Percentiles rank a stretch among this genome's conserved stretches.
Conservation (phyloP, 768 basidiomycete genomes). For the Cyclocybe cylindracea region DNA sequence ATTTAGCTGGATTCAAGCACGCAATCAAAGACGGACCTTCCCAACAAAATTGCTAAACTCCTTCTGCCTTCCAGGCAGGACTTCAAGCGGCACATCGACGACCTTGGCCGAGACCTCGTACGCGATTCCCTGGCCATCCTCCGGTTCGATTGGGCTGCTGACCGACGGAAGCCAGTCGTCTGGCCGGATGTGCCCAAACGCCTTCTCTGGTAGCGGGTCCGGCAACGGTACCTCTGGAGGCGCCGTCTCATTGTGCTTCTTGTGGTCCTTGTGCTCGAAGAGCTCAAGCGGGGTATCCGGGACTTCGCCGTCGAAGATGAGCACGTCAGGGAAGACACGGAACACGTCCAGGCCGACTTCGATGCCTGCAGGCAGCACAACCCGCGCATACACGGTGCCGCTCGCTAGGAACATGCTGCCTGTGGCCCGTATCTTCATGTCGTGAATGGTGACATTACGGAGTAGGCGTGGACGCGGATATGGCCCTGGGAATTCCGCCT, state of each 20-base stretch:
- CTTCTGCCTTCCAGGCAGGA: conserved; percentile 75
- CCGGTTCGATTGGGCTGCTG: conserved; percentile 40
- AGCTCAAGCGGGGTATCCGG: conserved; percentile 27
- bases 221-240: conserved; percentile 56
- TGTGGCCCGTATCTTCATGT: conserved; percentile 58
- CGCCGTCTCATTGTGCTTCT: conserved; percentile 9
- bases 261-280: background rate
- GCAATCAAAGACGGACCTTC: conserved; percentile 50
- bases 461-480: conserved; percentile 65
- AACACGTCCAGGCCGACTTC: conserved; percentile 63
- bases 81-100: conserved; percentile 72
- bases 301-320: conserved; percentile 75
- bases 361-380: conserved; percentile 73
- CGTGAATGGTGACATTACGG: conserved; percentile 68
- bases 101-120: conserved; percentile 67
- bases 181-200: conserved; percentile 77
- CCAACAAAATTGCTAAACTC: conserved; percentile 76
- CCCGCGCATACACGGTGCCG: conserved; percentile 63
- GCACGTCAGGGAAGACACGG: conserved; percentile 70
- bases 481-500: conserved; percentile 66
- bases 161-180: conserved; percentile 62
- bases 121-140: conserved; percentile 51
- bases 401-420: conserved; percentile 60
- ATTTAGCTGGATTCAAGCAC: conserved; percentile 1
- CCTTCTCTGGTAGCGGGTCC: conserved; percentile 66